These are phyloP conservation scores for Candida sp. DNA, from an alignment of 1,139 yeast genomes.

Conservation along the genomic window DNA sequence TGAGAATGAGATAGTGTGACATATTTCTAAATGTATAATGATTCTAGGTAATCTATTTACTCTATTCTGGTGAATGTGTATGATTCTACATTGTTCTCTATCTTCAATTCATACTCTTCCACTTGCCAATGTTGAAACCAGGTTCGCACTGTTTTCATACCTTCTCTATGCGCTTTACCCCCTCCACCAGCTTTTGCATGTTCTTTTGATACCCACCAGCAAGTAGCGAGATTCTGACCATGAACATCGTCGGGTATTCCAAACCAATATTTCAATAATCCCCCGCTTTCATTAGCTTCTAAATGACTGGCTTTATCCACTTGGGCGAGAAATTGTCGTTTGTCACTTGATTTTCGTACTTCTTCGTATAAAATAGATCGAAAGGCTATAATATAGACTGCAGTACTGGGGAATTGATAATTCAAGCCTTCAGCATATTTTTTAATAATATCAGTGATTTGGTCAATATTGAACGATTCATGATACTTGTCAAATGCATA, in stretches of 20 bases:
- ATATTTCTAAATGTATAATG: too few species aligned
- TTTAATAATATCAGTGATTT: constrained; percentile 13
- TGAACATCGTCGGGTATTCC: constrained; percentile 24
- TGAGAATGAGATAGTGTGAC: too few species aligned
- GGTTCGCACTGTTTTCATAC: constrained; percentile 21
- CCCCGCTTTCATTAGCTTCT: constrained; percentile 29
- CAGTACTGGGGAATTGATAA: constrained; percentile 11
- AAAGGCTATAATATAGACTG: constrained; percentile 26
- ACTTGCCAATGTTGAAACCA: constrained; percentile 32
- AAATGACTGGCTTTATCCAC: constrained; percentile 24
- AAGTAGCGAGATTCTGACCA: constrained; percentile 30
- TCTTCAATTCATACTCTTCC: constrained; percentile 18
- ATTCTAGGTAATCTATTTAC: too few species aligned
- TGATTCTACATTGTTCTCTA: not conserved
- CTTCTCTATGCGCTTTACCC: constrained; percentile 24
- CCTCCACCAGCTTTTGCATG: constrained; percentile 27
- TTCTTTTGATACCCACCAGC: constrained; percentile 26
- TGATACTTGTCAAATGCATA: constrained; percentile 20
- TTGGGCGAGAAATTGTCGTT: constrained; percentile 17
- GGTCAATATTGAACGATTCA: constrained; percentile 20
- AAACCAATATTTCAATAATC: constrained; percentile 29
- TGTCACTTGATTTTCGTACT: constrained; percentile 17
- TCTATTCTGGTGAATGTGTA: constrained; percentile 2
- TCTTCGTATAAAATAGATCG: constrained; percentile 22
- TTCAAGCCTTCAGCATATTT: constrained; percentile 11